A percentile compares a stretch with the other conserved stretches of the same genome.
Evolutionary conservation across 2,329 filamentous ascomycete species (phyloP).

Genomic region (Fusarium lyarnte): DNA sequence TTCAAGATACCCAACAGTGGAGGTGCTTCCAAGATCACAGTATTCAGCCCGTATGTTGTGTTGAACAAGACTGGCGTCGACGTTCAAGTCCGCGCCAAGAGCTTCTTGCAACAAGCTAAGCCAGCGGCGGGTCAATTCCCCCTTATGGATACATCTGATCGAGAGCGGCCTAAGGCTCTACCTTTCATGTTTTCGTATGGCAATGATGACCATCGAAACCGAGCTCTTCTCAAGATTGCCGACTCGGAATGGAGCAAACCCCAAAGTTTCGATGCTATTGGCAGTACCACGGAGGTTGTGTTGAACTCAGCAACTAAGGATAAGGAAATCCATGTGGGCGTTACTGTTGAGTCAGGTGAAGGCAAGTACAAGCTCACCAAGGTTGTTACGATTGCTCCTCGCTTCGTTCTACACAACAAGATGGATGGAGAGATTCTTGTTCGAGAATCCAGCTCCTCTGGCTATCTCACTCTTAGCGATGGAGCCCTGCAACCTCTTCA

Average conservation of each 20-base stretch:
- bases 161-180: conserved; percentile 74
- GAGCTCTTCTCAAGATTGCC: conserved; percentile 85
- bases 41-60: conserved; percentile 94
- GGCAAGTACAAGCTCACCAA: conserved; percentile 99
- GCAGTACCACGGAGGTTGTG: conserved; percentile 88
- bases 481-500: conserved; percentile 87
- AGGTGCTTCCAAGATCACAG: conserved; percentile 93
- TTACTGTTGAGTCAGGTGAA: conserved; percentile 88
- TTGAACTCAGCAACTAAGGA: conserved; percentile 76
- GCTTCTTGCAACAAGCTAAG: conserved; percentile 83
- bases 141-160: conserved; percentile 57
- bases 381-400: conserved; percentile 89
- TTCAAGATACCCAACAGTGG: conserved; percentile 89
- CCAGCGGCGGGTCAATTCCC: conserved; percentile 84
- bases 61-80: conserved; percentile 94
- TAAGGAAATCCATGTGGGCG: conserved; percentile 89
- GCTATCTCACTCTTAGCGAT: conserved; percentile 79
- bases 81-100: conserved; percentile 88
- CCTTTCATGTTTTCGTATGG: conserved; percentile 98
- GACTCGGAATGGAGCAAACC: conserved; percentile 97
- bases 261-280: conserved; percentile 97
- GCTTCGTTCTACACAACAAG: conserved; percentile 95
- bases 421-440: conserved; percentile 88
- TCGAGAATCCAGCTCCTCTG: conserved; percentile 90
- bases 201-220: conserved; percentile 89